Percentiles rank a stretch among this genome's conserved stretches.
phyloP scores from a whole-genome alignment of 345 rosid species.

The Rhizophora apiculata region DNA sequence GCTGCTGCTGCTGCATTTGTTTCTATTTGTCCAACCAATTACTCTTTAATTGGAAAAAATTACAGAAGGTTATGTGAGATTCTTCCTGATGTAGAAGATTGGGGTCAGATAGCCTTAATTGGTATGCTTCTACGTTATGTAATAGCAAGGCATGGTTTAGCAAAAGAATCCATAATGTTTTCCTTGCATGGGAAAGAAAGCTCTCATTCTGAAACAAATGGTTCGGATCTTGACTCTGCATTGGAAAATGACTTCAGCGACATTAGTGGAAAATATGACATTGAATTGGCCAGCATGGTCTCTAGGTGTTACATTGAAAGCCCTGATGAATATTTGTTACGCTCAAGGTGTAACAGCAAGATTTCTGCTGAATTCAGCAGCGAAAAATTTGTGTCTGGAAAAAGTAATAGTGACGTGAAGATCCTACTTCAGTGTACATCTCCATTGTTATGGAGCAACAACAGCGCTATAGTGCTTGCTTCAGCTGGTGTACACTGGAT shows the following conservation, averaged over 20 bases:
- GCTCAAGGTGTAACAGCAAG: constrained; percentile 43
- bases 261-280: constrained; percentile 29
- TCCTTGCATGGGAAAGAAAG: constrained; percentile 45
- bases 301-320: constrained; percentile 85
- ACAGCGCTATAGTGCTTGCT: constrained; percentile 90
- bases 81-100: constrained; percentile 97
- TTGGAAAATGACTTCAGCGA: constrained; percentile 34
- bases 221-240: constrained; percentile 31
- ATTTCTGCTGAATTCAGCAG: constrained; percentile 36
- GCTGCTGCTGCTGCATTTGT: constrained; percentile 93
- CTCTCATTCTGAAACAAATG: constrained; percentile 44
- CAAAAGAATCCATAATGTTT: constrained; percentile 81
- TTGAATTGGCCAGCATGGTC: constrained; percentile 46
- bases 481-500: constrained; percentile 96
- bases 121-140: constrained; percentile 73
- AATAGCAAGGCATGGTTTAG: constrained; percentile 84
- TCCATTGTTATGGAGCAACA: constrained; percentile 89
- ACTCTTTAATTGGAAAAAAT: constrained; percentile 59
- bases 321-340: constrained; percentile 78
- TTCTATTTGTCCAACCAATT: constrained; percentile 80
- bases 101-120: constrained; percentile 91
- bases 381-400: constrained; percentile 55
- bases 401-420: constrained; percentile 68
- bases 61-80: constrained; percentile 78
- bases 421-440: constrained; percentile 81